Conservation (phyloP, 2,329 filamentous ascomycete species). For the Colletotrichum higginsianum region DNA sequence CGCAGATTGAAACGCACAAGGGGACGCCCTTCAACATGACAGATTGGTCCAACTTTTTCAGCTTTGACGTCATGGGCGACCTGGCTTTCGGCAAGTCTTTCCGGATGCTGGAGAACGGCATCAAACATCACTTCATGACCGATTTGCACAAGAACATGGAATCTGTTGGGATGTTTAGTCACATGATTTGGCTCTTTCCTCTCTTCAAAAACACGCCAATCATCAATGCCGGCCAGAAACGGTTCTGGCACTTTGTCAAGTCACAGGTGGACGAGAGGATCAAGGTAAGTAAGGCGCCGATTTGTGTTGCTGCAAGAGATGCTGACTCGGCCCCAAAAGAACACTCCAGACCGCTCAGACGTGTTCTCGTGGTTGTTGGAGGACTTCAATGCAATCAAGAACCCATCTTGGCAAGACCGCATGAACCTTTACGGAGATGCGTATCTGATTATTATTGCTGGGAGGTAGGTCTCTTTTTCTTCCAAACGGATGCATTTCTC, state of each 20-base stretch:
- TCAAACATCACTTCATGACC: constrained; percentile 49
- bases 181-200: constrained; percentile 45
- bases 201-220: constrained; percentile 45
- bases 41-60: constrained; percentile 53
- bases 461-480: constrained; percentile 46
- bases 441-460: constrained; percentile 50
- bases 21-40: constrained; percentile 49
- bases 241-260: constrained; percentile 44
- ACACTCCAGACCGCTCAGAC: constrained; percentile 46
- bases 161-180: constrained; percentile 45
- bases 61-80: constrained; percentile 60
- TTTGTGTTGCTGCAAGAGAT: not conserved
- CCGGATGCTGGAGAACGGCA: constrained; percentile 50
- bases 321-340: constrained; percentile 11
- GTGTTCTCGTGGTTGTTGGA: constrained; percentile 52
- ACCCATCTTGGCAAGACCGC: constrained; percentile 45
- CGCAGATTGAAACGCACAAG: constrained; percentile 45
- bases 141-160: constrained; percentile 46
- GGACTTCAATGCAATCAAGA: constrained; percentile 45
- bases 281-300: constrained; percentile 15
- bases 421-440: constrained; percentile 49
- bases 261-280: constrained; percentile 40
- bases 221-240: constrained; percentile 43
- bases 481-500: not conserved
- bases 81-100: constrained; percentile 57